These are phyloP conservation scores for Styphnolobium japonicum DNA, from an alignment of 306 rosid species.

Conservation along the genomic window DNA sequence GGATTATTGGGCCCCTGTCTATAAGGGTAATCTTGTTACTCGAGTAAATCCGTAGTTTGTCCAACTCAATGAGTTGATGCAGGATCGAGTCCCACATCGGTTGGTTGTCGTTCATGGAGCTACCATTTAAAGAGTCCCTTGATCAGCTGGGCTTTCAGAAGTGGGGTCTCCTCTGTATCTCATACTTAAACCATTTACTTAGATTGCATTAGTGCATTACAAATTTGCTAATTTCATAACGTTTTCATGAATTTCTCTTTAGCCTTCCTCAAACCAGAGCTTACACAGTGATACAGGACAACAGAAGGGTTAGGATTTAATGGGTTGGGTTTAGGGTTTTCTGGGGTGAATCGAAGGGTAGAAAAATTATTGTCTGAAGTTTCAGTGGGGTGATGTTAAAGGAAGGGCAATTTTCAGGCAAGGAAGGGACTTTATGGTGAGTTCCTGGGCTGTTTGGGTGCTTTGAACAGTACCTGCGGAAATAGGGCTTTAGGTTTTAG, in stretches of 20 bases:
- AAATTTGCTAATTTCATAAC: not conserved
- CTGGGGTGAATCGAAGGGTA: not conserved
- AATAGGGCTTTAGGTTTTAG: not conserved
- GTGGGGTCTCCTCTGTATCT: not conserved
- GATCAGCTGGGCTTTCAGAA: not conserved
- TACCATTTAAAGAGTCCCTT: not conserved
- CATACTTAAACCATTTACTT: not conserved
- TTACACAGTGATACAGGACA: not conserved
- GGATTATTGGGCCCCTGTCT: not conserved
- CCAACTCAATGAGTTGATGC: not conserved
- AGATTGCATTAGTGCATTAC: not conserved
- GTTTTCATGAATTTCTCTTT: no score
- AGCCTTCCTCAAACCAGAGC: no score
- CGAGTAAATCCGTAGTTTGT: not conserved
- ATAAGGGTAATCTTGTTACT: not conserved
- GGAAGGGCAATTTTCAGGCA: not conserved
- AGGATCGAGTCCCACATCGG: not conserved
- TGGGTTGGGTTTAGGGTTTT: not conserved
- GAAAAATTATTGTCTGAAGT: not conserved
- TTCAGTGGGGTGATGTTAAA: not conserved
- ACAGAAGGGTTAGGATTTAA: not conserved
- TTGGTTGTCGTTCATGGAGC: conserved; percentile 15
- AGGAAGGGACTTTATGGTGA: not conserved
- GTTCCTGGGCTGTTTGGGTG: not conserved
- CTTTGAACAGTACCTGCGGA: not conserved